phyloP scores from a whole-genome alignment of 768 basidiomycete species.

The Macrolepiota dolichaula region DNA sequence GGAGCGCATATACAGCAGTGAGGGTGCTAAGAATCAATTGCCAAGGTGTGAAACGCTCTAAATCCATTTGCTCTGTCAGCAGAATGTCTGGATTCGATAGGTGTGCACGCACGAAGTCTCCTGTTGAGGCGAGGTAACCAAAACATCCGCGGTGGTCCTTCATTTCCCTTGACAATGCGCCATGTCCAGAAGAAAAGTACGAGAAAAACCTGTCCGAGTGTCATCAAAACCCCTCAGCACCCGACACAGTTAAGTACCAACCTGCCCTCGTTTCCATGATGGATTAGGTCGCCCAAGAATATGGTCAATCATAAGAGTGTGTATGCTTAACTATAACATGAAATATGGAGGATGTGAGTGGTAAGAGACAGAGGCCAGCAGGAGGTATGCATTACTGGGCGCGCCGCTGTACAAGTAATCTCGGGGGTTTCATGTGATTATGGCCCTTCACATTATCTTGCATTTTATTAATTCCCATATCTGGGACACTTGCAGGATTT shows the following conservation, averaged over 20 bases:
- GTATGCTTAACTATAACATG: not conserved
- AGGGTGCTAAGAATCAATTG: conserved; percentile 87
- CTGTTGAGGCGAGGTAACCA: conserved; percentile 61
- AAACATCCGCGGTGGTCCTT: conserved; percentile 61
- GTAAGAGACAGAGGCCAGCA: not conserved
- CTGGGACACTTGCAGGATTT: not conserved
- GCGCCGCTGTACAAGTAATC: not conserved
- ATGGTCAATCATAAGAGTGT: conserved; percentile 82
- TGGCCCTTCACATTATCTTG: not conserved
- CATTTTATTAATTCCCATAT: not conserved
- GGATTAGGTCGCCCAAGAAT: conserved; percentile 83
- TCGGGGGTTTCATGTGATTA: conserved; percentile 5
- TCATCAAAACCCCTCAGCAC: not conserved
- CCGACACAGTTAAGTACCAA: conserved; percentile 22
- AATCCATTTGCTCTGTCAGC: conserved; percentile 6
- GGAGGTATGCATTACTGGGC: not conserved
- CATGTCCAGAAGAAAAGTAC: conserved; percentile 92
- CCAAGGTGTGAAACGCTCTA: conserved; percentile 92
- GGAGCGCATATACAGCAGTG: conserved; percentile 77
- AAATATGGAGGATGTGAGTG: not conserved
- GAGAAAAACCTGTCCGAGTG: conserved; percentile 66
- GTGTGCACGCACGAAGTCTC: conserved; percentile 46
- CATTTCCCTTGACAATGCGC: conserved; percentile 65
- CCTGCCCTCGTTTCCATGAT: conserved; percentile 88
- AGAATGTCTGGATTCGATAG: not conserved